Evolutionary conservation across 495 filamentous ascomycete genomes (phyloP), one percentile per base, ranked within the genome.

Genomic region (Glarea lozoyensis): DNA sequence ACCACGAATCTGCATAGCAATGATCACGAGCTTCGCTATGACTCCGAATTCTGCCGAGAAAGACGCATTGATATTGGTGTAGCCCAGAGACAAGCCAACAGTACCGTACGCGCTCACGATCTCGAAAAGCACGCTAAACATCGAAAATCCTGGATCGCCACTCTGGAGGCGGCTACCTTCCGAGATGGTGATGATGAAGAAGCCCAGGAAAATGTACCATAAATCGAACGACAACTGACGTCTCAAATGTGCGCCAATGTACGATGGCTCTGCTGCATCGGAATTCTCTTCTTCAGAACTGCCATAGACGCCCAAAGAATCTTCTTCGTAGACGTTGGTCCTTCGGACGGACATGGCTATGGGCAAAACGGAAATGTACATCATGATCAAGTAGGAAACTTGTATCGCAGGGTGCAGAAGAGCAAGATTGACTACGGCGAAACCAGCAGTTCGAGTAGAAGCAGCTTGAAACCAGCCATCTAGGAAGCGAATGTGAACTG

Each of bases 301-400:
- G 33, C 55, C 61, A 54, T 86, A 96, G 16, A 97, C 75, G 1
- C 90, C 90, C 9, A 97, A 74, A 41, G 85, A 89, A 53, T 84
- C 84, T 58, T 97, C 90, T 61, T 97, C 90, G 68, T 97, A 97
- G 9, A 95, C 89, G 60, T 97, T 97, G 25, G 90, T 96, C 39
- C 86, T 75, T 44, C 90, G 83, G 53, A 96, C 78, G 20, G 84
- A 90, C 44, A 97, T 95, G 48, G 90, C 90, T 52, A 96, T 90
- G 19, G 90, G 90, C 53, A 94, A 87, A 30, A 94, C 86, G 35
- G 90, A 94, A 48, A 97, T 97, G 60, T 97, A 97, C 90, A 97
- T 97, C 90, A 97, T 97, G 62, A 97, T 79, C 62, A 95, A 62
- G 66, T 94, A 96, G 13, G 88, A 94, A 3, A 92, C 84, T 55